Evolutionary conservation across 192 early-diverging fungal genomes (phyloP), one percentile per base, ranked within the genome.

Genomic region (Backusella tuberculispora): DNA sequence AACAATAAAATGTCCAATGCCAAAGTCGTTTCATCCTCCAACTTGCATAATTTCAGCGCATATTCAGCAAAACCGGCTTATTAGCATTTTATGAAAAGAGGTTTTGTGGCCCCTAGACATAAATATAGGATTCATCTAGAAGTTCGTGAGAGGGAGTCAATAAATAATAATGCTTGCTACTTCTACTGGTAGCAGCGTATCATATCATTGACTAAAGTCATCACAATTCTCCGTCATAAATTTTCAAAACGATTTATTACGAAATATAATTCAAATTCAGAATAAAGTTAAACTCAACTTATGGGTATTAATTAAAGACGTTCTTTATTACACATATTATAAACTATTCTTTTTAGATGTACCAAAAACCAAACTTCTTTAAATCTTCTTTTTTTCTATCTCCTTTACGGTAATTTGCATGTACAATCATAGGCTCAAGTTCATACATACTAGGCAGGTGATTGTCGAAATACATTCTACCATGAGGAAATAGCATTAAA

Each of bases 301-400:
- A 21, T 56, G 53, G 53, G 48, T 43, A 43, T 9, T 24, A 26
- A 5, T 50, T 50, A 19, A n/a, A 12, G 10, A 19, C 17, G 14
- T 46, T 46, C 19, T 50, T 50, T 50, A 8, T 8, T 19, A 9
- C 29, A 34, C 29, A 34, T 34, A 34, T 34, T 34, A 34, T 34
- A 34, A 34, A 34, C 29, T 34, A 34, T 34, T 34, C 29, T 14
- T 43, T 15, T 41, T 69, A 69, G 53, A 83, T 68, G 56, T 83
- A 83, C 81, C 81, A 83, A 34, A 83, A 75, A 26, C 71, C 75
- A 63, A 78, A 78, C 38, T 76, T 46, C 63, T 79, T n/a, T 38
- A 83, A 41, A 21, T 72, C 50, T 13, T 75, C 53, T 64, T 63
- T 71, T 44, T 83, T 83, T 8, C 71, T 56, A 10, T 74, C 71